phyloP scores from a whole-genome alignment of 2,329 filamentous ascomycete species.

The Ceratocystiopsis sp. region DNA sequence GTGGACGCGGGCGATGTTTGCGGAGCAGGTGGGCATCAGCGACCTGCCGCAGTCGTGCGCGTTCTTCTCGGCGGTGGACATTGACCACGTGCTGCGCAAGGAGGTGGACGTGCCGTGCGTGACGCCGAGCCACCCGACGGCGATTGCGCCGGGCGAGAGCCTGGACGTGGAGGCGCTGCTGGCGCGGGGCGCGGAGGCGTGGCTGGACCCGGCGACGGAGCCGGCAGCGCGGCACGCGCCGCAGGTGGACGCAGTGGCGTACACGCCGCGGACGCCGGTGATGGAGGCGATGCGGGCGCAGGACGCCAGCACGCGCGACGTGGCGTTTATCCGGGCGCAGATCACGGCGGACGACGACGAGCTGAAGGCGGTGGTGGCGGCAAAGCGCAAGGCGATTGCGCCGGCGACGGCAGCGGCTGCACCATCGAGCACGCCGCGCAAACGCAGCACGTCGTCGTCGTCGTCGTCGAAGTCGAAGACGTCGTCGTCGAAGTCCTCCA shows the following conservation, averaged over 20 bases:
- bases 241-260: slow-evolving; percentile 42
- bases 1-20: slow-evolving; percentile 96
- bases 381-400: slow-evolving; percentile 25
- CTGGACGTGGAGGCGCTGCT: slow-evolving; percentile 70
- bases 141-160: slow-evolving; percentile 73
- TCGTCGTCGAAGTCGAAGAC: not conserved
- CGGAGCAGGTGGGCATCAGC: slow-evolving; percentile 88
- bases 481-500: not conserved
- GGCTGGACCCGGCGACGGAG: slow-evolving; percentile 46
- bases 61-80: slow-evolving; percentile 89
- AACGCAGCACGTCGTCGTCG: not conserved
- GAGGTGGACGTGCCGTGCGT: slow-evolving; percentile 97
- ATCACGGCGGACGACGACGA: slow-evolving; percentile 61
- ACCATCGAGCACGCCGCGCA: not conserved
- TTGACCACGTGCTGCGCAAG: slow-evolving; percentile 89
- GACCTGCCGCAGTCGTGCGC: slow-evolving; percentile 89
- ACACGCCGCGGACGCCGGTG: slow-evolving; percentile 56
- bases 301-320: slow-evolving; percentile 20
- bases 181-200: slow-evolving; percentile 49
- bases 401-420: not conserved
- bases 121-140: slow-evolving; percentile 65
- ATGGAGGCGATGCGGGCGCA: slow-evolving; percentile 52
- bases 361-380: slow-evolving; percentile 53
- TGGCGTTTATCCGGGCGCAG: slow-evolving; percentile 66
- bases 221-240: slow-evolving; percentile 38